Conservation (phyloP, 306 rosid species). For the Prunus campanulata region DNA sequence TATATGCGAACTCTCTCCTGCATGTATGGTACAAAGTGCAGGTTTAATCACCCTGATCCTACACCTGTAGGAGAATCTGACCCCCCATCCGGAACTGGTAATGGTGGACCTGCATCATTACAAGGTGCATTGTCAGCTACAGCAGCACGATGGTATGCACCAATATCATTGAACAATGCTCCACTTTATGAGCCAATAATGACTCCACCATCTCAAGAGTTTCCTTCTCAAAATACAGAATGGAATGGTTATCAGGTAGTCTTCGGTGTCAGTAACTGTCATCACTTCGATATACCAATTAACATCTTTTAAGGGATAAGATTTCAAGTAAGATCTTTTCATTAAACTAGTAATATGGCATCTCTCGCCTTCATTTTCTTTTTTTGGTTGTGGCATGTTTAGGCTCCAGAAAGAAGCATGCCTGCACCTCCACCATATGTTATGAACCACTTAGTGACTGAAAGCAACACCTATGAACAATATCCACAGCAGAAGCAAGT, state of each 20-base stretch:
- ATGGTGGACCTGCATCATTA: conserved; percentile 51
- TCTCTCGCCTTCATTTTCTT: not conserved
- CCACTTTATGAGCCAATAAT: conserved; percentile 59
- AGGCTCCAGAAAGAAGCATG: conserved; percentile 65
- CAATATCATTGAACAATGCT: conserved; percentile 62
- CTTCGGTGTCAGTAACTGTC: not conserved
- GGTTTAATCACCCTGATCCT: conserved; percentile 95
- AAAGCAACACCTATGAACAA: conserved; percentile 49
- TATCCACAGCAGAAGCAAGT: conserved; percentile 43
- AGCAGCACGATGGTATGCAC: conserved; percentile 61
- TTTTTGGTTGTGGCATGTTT: conserved; percentile 22
- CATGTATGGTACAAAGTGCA: conserved; percentile 77
- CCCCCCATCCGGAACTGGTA: conserved; percentile 49
- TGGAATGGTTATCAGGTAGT: conserved; percentile 90
- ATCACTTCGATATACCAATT: not conserved
- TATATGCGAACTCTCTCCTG: conserved; percentile 92
- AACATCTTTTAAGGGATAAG: not conserved
- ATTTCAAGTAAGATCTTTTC: not conserved
- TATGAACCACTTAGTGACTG: conserved; percentile 52
- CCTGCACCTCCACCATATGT: conserved; percentile 54
- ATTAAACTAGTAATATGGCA: too few species aligned
- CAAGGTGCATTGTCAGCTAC: conserved; percentile 58
- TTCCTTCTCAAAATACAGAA: conserved; percentile 56
- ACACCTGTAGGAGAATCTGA: conserved; percentile 54
- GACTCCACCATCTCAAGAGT: conserved; percentile 52